Evolutionary conservation across 257 asterid species (phyloP).

Genomic region (Hygrophila difformis): DNA sequence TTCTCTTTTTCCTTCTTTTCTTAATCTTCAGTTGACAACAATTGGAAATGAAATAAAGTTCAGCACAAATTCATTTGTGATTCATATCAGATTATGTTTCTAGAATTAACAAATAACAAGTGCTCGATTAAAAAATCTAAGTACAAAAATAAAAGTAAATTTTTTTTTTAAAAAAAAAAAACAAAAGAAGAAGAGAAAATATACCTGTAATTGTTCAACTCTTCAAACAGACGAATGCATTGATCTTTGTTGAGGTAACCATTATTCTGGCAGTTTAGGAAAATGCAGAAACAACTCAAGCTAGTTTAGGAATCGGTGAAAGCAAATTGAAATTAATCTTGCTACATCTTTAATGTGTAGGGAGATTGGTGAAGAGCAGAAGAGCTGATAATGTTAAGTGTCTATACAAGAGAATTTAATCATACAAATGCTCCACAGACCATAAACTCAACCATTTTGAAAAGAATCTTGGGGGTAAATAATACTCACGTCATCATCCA

Average conservation of each 20-base stretch:
- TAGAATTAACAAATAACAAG: slow-evolving; percentile 6
- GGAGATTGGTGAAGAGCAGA: no score
- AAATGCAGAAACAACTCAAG: slow-evolving; percentile 5
- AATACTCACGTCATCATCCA: slow-evolving; percentile 60
- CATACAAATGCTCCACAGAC: no score
- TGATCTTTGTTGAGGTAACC: slow-evolving; percentile 78
- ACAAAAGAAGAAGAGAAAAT: background rate
- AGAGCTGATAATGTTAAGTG: no score
- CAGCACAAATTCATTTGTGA: no score
- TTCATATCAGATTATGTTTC: no score
- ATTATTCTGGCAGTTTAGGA: slow-evolving; percentile 35
- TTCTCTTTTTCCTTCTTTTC: no score
- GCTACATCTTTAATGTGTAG: slow-evolving; percentile 5
- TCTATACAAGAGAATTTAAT: no score
- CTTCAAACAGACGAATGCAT: slow-evolving; percentile 78
- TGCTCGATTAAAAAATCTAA: no score
- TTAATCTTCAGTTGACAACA: no score
- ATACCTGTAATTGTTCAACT: slow-evolving; percentile 93
- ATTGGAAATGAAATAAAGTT: no score
- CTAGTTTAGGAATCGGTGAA: no score
- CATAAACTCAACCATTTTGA: background rate
- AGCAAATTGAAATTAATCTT: no score
- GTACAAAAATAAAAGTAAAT: background rate
- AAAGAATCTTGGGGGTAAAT: slow-evolving; percentile 1
- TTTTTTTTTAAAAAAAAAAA: background rate